phyloP scores from a whole-genome alignment of 306 rosid species.

The Luffa aegyptiaca region DNA sequence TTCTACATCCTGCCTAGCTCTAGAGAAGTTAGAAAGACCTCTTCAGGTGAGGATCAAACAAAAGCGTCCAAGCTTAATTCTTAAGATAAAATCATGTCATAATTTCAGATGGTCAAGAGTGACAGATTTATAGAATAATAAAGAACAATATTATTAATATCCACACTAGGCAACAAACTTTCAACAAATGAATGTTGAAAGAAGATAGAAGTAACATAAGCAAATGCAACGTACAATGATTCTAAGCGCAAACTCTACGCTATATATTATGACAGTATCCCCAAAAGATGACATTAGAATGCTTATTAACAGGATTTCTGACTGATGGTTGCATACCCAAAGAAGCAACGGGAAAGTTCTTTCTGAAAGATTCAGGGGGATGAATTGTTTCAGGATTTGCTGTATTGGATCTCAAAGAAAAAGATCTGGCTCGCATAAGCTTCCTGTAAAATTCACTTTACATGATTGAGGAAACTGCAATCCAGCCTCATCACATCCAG shows the following conservation, averaged over 20 bases:
- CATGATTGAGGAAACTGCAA: conserved; percentile 58
- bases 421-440: conserved; percentile 42
- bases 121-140: neutral
- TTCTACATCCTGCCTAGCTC: neutral
- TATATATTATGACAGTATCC: neutral
- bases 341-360: neutral
- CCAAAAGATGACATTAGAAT: neutral
- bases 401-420: conserved; percentile 21
- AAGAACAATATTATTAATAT: neutral
- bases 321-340: neutral
- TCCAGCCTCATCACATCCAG: conserved; percentile 63
- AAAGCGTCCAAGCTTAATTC: neutral
- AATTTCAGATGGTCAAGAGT: neutral
- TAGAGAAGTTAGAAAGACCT: neutral
- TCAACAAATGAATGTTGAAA: conserved; percentile 1
- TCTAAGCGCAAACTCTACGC: neutral
- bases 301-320: neutral
- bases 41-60: neutral
- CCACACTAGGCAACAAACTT: neutral
- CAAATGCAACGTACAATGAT: neutral
- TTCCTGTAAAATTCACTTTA: conserved; percentile 68
- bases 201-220: neutral
- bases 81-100: neutral
- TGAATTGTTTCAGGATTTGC: neutral
- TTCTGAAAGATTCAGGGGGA: neutral